phyloP scores from a whole-genome alignment of 108 stramenopile species.

The Pseudonitzschia delicatissima region DNA sequence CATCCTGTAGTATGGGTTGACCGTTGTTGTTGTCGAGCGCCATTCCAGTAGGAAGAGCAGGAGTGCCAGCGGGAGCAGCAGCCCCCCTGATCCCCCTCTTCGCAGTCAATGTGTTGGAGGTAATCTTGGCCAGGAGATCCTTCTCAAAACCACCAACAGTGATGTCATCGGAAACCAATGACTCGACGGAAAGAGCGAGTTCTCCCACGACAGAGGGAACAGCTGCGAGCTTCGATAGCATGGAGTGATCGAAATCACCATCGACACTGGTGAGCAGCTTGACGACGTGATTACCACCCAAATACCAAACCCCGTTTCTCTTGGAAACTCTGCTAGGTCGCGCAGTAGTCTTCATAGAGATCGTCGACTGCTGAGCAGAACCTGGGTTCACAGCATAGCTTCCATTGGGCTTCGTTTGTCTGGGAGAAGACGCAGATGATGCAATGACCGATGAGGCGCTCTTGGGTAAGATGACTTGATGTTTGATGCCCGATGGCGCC shows the following conservation, averaged over 20 bases:
- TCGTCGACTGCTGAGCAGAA: too few relatives aligned
- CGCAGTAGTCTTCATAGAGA: too few relatives aligned
- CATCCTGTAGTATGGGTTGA: background rate
- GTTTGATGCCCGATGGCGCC: background rate
- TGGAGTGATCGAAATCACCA: constrained; percentile 26
- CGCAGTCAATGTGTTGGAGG: constrained; percentile 25
- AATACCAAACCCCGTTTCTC: constrained; percentile 20
- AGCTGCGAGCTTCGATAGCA: constrained; percentile 18
- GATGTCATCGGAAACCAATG: constrained; percentile 27
- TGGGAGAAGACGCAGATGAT: background rate
- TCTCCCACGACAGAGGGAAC: constrained; percentile 32
- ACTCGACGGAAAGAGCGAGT: constrained; percentile 34
- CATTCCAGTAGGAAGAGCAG: background rate
- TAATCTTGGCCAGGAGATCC: constrained; percentile 23
- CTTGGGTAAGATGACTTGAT: background rate
- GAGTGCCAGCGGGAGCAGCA: background rate
- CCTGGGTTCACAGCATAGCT: too few relatives aligned
- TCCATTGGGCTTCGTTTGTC: background rate
- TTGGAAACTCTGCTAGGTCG: background rate
- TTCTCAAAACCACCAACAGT: constrained; percentile 32
- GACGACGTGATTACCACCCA: constrained; percentile 29
- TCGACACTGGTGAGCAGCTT: constrained; percentile 34
- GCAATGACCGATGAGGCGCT: background rate
- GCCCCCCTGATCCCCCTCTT: constrained; percentile 1
- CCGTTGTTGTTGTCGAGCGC: background rate